A percentile compares a stretch with the other conserved stretches of the same genome.
phyloP scores from a whole-genome alignment of 2,329 filamentous ascomycete genomes.

The Exserohilum turcica region DNA sequence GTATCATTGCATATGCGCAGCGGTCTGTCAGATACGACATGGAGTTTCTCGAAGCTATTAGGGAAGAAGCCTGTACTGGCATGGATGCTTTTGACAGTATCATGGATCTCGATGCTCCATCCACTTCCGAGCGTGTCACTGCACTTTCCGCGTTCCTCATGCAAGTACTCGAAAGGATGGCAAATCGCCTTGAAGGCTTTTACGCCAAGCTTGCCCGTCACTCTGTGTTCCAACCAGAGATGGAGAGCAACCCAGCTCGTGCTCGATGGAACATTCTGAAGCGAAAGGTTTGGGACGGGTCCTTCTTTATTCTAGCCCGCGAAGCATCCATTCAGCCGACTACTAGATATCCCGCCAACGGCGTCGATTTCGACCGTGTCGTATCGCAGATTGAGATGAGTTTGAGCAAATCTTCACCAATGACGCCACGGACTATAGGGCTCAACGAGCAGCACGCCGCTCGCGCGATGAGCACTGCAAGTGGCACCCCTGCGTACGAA shows the following conservation, averaged over 20 bases:
- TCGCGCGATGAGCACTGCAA: conserved; percentile 40
- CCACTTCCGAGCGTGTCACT: conserved; percentile 49
- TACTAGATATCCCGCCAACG: conserved; percentile 19
- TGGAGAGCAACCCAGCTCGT: conserved; percentile 60
- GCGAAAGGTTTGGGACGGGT: conserved; percentile 57
- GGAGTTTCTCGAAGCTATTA: conserved; percentile 59
- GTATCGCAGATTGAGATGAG: conserved; percentile 52
- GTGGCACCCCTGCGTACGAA: conserved; percentile 50
- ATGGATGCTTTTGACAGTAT: conserved; percentile 60
- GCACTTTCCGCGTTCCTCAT: conserved; percentile 54
- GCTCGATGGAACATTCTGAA: conserved; percentile 59
- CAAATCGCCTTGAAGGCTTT: conserved; percentile 58
- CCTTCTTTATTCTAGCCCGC: conserved; percentile 57
- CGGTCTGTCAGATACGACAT: conserved; percentile 59
- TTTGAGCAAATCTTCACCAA: conserved; percentile 22
- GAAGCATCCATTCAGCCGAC: conserved; percentile 18
- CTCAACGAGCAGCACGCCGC: conserved; percentile 53
- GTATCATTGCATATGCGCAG: conserved; percentile 58
- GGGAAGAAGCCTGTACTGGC: conserved; percentile 59
- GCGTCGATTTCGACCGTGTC: conserved; percentile 55
- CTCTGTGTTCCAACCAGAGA: conserved; percentile 58
- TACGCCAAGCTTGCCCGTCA: conserved; percentile 58
- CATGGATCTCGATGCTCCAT: conserved; percentile 49
- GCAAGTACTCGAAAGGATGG: conserved; percentile 60
- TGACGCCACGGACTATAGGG: conserved; percentile 28